A percentile compares a stretch with the other conserved stretches of the same genome.
phyloP scores from a whole-genome alignment of 352 stramenopile genomes.

The Thalassiosira mediterranea region DNA sequence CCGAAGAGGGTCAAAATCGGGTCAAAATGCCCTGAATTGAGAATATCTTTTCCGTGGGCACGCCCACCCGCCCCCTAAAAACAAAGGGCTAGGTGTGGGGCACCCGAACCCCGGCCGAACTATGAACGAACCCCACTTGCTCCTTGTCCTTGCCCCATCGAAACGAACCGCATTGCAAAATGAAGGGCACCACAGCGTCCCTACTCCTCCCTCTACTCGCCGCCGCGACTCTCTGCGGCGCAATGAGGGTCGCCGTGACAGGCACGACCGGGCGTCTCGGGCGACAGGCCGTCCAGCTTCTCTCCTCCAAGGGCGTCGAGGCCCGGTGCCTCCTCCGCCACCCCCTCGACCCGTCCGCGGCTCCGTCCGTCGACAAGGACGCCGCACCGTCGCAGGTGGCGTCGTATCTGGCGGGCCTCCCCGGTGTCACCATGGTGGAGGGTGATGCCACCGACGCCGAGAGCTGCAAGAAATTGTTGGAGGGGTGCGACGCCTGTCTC shows the following conservation, averaged over 20 bases:
- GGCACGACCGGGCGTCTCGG: conserved; percentile 58
- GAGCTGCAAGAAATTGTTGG: conserved; percentile 45
- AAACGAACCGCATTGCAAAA: no score
- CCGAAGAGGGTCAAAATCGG: no score
- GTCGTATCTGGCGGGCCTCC: conserved; percentile 38
- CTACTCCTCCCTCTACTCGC: not conserved
- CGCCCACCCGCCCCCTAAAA: no score
- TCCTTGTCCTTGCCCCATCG: no score
- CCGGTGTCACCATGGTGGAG: conserved; percentile 45
- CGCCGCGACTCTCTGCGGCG: not conserved
- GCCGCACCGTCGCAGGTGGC: conserved; percentile 28
- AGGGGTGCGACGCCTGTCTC: conserved; percentile 54
- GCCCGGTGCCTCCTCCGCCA: conserved; percentile 56
- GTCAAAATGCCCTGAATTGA: no score
- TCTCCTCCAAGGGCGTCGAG: conserved; percentile 46
- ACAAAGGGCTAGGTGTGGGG: no score
- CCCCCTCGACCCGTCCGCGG: conserved; percentile 25
- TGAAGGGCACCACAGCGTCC: not conserved
- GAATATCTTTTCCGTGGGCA: no score
- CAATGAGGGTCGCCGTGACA: conserved; percentile 49
- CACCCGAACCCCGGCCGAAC: no score
- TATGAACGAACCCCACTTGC: no score
- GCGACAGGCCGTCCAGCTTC: conserved; percentile 39
- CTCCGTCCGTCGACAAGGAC: conserved; percentile 35
- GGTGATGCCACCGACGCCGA: conserved; percentile 50